Evolutionary conservation across 805 yeast genomes (phyloP).

Genomic region (Hanseniaspora valbyensis): DNA sequence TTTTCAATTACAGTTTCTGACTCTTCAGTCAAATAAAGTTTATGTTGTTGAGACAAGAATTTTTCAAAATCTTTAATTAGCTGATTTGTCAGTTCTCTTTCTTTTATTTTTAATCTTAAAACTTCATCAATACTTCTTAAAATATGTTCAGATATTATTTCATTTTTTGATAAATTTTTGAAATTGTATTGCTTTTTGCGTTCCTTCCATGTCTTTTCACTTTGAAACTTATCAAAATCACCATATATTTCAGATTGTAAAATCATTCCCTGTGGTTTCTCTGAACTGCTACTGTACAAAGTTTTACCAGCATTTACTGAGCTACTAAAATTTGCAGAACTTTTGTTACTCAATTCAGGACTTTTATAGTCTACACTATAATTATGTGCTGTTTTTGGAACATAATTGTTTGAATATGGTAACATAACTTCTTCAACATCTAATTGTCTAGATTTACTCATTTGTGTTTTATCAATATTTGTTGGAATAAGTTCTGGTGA

Average conservation of each 20-base stretch:
- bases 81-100: background rate
- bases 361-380: no score
- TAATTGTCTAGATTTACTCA: no score
- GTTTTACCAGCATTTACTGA: background rate
- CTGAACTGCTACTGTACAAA: background rate
- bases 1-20: background rate
- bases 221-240: background rate
- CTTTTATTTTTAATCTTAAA: background rate
- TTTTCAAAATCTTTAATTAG: constrained; percentile 1
- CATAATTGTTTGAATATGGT: no score
- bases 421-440: no score
- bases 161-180: background rate
- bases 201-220: constrained; percentile 3
- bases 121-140: constrained; percentile 8
- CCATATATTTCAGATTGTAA: constrained; percentile 2
- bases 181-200: constrained; percentile 7
- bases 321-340: background rate
- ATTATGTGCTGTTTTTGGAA: no score
- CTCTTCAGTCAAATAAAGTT: background rate
- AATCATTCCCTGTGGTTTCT: background rate
- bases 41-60: background rate
- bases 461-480: background rate
- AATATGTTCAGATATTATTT: constrained; percentile 3
- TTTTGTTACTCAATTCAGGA: no score
- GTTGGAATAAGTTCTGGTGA: background rate